Evolutionary conservation across 1,284 basidiomycete species (phyloP).

Genomic region (Ceraceosorus guamensis): DNA sequence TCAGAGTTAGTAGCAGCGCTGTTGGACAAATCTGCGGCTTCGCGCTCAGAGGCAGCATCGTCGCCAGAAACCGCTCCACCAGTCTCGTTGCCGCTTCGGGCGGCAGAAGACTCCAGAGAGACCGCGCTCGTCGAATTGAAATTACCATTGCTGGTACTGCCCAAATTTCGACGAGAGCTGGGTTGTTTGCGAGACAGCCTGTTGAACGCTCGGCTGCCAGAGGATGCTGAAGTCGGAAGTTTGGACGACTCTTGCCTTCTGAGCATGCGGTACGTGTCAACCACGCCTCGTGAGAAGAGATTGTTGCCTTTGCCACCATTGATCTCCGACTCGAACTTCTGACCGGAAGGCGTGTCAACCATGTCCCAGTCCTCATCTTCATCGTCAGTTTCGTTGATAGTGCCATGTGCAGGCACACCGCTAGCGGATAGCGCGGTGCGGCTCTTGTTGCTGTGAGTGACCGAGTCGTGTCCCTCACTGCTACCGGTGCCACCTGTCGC

Average conservation of each 20-base stretch:
- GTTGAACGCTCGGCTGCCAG: conserved; percentile 19
- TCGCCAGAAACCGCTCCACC: neutral
- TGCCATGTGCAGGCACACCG: conserved; percentile 24
- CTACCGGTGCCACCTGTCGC: neutral
- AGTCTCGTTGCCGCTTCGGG: neutral
- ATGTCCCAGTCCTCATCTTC: conserved; percentile 45
- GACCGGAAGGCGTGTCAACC: conserved; percentile 24
- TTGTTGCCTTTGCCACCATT: conserved; percentile 46
- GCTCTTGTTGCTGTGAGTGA: too few relatives aligned
- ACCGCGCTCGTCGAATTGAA: conserved; percentile 15
- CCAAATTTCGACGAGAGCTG: neutral
- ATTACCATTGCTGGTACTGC: conserved; percentile 10
- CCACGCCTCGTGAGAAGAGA: conserved; percentile 45
- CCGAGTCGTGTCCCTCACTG: neutral
- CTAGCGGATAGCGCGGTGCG: conserved; percentile 20
- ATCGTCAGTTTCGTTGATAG: conserved; percentile 13
- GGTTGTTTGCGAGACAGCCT: conserved; percentile 11
- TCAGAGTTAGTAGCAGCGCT: conserved; percentile 6
- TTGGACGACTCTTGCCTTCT: conserved; percentile 53
- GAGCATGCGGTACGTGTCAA: conserved; percentile 43
- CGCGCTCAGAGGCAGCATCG: conserved; percentile 6
- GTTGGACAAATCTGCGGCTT: conserved; percentile 6
- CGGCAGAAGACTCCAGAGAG: conserved; percentile 11
- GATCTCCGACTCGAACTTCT: conserved; percentile 30
- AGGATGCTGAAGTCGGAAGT: conserved; percentile 8